A percentile compares a stretch with the other conserved stretches of the same genome.
phyloP scores from a whole-genome alignment of 225 moss, liverwort and hornwort species.

The Physcomitrium patens region DNA sequence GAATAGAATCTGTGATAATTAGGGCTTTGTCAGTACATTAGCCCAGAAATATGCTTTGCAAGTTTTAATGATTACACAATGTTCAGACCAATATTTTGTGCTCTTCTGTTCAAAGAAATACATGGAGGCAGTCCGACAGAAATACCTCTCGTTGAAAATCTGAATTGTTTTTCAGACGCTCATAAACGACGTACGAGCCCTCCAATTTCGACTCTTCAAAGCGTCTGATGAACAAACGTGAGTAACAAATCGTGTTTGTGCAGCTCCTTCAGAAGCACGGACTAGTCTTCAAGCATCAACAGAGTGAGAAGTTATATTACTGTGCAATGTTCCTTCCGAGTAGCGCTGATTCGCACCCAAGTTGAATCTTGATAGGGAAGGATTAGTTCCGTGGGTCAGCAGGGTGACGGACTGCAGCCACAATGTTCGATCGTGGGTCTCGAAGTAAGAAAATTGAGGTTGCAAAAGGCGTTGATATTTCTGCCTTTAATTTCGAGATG shows the following conservation, averaged over 20 bases:
- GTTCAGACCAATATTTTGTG: background rate
- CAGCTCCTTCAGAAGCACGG: constrained; percentile 1
- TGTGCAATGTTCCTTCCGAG: constrained; percentile 20
- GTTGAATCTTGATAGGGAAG: constrained; percentile 5
- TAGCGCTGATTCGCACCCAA: constrained; percentile 19
- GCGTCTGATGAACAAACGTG: background rate
- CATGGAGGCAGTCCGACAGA: background rate
- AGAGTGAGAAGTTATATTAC: background rate
- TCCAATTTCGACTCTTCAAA: background rate
- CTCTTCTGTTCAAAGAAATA: background rate
- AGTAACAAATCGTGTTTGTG: constrained; percentile 2
- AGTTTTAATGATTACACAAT: background rate
- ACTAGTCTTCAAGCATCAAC: constrained; percentile 5
- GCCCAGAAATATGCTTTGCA: background rate
- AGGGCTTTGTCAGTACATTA: background rate
- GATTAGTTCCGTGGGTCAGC: background rate
- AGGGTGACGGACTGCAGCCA: constrained; percentile 5
- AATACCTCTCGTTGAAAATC: background rate
- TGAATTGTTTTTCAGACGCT: background rate
- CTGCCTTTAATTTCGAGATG: constrained; percentile 11
- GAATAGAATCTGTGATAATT: background rate
- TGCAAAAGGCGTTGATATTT: constrained; percentile 9
- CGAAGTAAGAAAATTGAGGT: constrained; percentile 36
- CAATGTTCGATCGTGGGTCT: constrained; percentile 18
- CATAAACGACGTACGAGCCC: too few species aligned